Conservation (phyloP, 176 grass and related monocot species). For the Aegilops sharonensis region DNA sequence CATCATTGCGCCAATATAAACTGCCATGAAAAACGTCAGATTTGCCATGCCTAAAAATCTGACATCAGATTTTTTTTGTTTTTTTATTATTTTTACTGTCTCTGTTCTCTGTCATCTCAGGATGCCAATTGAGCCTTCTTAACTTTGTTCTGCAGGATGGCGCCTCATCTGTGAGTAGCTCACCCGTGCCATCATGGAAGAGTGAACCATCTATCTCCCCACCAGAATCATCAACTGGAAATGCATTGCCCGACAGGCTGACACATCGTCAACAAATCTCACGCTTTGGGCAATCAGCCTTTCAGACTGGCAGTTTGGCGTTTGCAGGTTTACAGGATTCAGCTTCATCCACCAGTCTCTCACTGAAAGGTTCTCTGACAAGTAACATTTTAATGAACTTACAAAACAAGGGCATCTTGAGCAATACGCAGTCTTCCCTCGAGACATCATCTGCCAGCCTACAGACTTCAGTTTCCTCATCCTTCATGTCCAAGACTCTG, state of each 20-base stretch:
- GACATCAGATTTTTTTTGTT: no score
- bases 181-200: conserved; percentile 53
- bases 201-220: conserved; percentile 54
- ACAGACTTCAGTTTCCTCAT: conserved; percentile 42
- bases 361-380: conserved; percentile 60
- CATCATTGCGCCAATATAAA: no score
- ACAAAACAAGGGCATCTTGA: conserved; percentile 69
- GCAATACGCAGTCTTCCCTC: conserved; percentile 50
- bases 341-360: conserved; percentile 39
- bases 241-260: conserved; percentile 55
- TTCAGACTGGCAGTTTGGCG: conserved; percentile 43
- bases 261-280: conserved; percentile 54
- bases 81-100: not conserved
- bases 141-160: conserved; percentile 58
- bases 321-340: conserved; percentile 67
- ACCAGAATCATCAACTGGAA: conserved; percentile 49
- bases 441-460: conserved; percentile 45
- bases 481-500: conserved; percentile 39
- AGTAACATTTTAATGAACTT: conserved; percentile 58
- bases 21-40: no score
- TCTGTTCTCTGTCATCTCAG: not conserved
- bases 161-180: conserved; percentile 33
- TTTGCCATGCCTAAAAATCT: no score
- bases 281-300: conserved; percentile 59
- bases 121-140: conserved; percentile 2